Evolutionary conservation across 2,329 filamentous ascomycete species (phyloP).

Genomic region (Exophiala sp.): DNA sequence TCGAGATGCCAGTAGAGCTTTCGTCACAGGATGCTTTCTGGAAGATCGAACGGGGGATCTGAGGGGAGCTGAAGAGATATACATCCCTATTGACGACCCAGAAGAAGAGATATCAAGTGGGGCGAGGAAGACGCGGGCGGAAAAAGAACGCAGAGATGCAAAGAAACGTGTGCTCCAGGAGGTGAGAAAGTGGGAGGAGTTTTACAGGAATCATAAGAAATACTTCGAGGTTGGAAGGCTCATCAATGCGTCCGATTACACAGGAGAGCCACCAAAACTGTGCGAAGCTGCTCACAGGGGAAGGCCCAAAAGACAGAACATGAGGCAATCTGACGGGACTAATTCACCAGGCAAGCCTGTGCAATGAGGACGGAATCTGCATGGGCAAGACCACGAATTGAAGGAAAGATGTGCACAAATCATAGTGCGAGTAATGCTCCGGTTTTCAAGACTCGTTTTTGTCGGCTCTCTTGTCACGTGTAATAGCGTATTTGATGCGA

Average conservation of each 20-base stretch:
- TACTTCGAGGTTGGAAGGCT: conserved; percentile 77
- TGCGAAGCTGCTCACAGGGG: conserved; percentile 66
- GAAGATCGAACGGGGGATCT: conserved; percentile 80
- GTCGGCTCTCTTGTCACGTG: background rate
- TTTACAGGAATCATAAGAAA: conserved; percentile 73
- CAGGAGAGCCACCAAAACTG: conserved; percentile 54
- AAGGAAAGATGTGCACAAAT: too few relatives aligned
- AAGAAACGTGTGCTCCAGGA: conserved; percentile 58
- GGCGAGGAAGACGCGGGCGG: conserved; percentile 49
- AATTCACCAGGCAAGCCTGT: conserved; percentile 26
- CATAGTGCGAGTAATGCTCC: background rate
- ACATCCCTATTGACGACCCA: conserved; percentile 60
- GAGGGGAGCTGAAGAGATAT: conserved; percentile 82
- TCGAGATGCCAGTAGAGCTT: conserved; percentile 77
- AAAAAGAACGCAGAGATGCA: conserved; percentile 61
- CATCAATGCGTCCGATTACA: conserved; percentile 38
- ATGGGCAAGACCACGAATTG: too few relatives aligned
- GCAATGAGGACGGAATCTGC: conserved; percentile 12
- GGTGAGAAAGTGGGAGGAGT: conserved; percentile 73
- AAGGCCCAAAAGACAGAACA: conserved; percentile 49
- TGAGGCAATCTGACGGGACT: conserved; percentile 14
- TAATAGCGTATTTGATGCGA: background rate
- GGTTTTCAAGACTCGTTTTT: background rate
- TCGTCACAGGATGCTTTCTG: conserved; percentile 86
- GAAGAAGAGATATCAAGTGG: conserved; percentile 37